A percentile compares a stretch with the other conserved stretches of the same genome.
Conservation (phyloP, 2,329 filamentous ascomycete species). For the Colletotrichum musae region DNA sequence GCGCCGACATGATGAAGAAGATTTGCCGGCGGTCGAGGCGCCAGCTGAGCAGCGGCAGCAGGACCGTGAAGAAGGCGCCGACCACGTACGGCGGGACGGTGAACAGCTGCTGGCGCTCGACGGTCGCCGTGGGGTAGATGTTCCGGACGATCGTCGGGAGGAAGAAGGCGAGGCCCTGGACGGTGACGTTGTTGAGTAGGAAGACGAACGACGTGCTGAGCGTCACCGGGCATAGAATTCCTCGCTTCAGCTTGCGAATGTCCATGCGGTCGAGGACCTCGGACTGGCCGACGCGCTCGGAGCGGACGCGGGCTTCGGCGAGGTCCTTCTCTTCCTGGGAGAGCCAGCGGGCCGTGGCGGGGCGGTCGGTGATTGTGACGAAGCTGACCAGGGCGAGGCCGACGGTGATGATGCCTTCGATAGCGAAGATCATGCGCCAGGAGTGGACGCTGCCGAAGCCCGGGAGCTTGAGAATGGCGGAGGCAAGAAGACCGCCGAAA, state of each 20-base stretch:
- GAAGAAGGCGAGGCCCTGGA: conserved; percentile 78
- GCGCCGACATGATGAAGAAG: conserved; percentile 69
- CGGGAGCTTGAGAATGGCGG: conserved; percentile 72
- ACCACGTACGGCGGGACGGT: conserved; percentile 77
- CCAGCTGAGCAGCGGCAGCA: conserved; percentile 71
- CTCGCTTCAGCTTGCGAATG: conserved; percentile 68
- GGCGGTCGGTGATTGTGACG: conserved; percentile 75
- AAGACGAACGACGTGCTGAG: conserved; percentile 70
- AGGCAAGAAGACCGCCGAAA: conserved; percentile 76
- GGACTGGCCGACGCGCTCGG: conserved; percentile 71
- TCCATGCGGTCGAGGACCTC: conserved; percentile 75
- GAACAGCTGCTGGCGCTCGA: conserved; percentile 74
- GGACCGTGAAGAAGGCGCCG: conserved; percentile 72
- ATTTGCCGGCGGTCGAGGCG: conserved; percentile 67
- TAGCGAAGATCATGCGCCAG: conserved; percentile 81
- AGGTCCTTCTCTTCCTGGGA: conserved; percentile 73
- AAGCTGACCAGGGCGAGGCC: conserved; percentile 70
- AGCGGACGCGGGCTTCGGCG: conserved; percentile 71
- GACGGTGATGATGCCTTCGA: conserved; percentile 76
- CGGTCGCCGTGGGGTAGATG: conserved; percentile 71
- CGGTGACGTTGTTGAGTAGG: conserved; percentile 76
- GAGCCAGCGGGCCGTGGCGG: conserved; percentile 76
- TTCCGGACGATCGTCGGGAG: conserved; percentile 74
- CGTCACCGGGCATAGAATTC: conserved; percentile 72
- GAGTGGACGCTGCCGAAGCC: conserved; percentile 67